phyloP scores from a whole-genome alignment of 345 rosid species.

The Populus deltoides region DNA sequence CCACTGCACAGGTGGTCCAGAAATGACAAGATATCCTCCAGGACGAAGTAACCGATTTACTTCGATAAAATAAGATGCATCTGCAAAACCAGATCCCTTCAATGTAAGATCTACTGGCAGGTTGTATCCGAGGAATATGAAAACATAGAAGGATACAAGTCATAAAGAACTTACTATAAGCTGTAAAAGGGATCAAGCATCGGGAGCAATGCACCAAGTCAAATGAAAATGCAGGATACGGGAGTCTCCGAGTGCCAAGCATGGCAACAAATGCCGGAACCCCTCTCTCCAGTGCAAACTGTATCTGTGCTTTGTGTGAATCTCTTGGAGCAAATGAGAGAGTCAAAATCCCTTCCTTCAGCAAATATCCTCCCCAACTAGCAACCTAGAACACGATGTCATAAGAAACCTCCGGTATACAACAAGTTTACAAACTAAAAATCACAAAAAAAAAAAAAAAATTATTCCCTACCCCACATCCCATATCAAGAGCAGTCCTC shows the following conservation, averaged over 20 bases:
- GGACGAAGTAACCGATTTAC: slow-evolving; percentile 89
- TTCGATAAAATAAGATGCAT: slow-evolving; percentile 90
- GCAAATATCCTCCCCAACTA: slow-evolving; percentile 87
- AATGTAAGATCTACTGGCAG: slow-evolving; percentile 18
- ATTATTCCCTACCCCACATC: slow-evolving; percentile 79
- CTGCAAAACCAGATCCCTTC: slow-evolving; percentile 43
- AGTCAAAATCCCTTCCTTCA: slow-evolving; percentile 65
- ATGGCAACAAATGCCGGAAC: slow-evolving; percentile 96
- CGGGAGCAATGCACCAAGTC: slow-evolving; percentile 90
- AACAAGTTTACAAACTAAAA: not conserved
- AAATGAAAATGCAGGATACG: slow-evolving; percentile 86
- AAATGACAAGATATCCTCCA: slow-evolving; percentile 89
- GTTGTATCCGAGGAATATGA: slow-evolving; percentile 8
- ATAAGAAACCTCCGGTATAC: not conserved
- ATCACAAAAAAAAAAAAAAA: not conserved
- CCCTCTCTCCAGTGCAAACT: slow-evolving; percentile 95
- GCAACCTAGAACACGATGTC: slow-evolving; percentile 62
- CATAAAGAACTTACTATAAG: slow-evolving; percentile 69
- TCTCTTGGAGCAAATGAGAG: slow-evolving; percentile 96
- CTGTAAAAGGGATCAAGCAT: slow-evolving; percentile 91
- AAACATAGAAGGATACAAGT: not conserved
- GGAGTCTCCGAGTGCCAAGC: slow-evolving; percentile 98
- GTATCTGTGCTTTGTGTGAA: slow-evolving; percentile 96
- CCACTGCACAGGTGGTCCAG: slow-evolving; percentile 99
- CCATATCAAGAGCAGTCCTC: slow-evolving; percentile 98